Evolutionary conservation across 2,329 filamentous ascomycete genomes (phyloP).

Genomic region (Colletotrichum euphorbiae): DNA sequence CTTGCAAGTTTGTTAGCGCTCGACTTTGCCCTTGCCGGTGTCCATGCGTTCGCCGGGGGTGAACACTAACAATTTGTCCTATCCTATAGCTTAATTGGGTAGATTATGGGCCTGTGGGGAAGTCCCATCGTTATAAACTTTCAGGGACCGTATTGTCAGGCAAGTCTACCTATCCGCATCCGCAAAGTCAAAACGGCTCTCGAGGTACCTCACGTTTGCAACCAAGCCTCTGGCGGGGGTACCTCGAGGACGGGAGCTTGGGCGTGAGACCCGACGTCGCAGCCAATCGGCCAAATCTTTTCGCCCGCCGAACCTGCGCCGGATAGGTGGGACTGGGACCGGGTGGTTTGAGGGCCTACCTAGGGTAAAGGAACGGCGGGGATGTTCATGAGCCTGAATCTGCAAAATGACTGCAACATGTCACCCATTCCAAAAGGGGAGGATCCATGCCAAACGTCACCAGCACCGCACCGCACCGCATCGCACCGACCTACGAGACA

Average conservation of each 20-base stretch:
- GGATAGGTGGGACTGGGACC: no score
- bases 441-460: constrained; percentile 19
- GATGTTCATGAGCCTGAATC: background rate
- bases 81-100: no score
- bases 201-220: no score
- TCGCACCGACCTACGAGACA: constrained; percentile 4
- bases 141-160: no score
- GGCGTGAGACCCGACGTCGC: constrained; percentile 22
- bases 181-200: constrained; percentile 13
- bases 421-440: constrained; percentile 33
- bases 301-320: background rate
- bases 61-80: no score
- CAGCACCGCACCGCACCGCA: constrained; percentile 7
- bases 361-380: background rate
- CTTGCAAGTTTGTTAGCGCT: no score
- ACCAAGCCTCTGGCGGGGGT: no score
- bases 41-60: no score
- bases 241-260: background rate
- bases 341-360: no score
- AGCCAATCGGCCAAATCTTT: constrained; percentile 29
- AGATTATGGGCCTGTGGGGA: no score
- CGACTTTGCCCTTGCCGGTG: no score
- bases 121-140: no score
- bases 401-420: constrained; percentile 22
- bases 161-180: background rate